Conservation (phyloP, 2,329 filamentous ascomycete genomes). For the Acrocalymma vagum region DNA sequence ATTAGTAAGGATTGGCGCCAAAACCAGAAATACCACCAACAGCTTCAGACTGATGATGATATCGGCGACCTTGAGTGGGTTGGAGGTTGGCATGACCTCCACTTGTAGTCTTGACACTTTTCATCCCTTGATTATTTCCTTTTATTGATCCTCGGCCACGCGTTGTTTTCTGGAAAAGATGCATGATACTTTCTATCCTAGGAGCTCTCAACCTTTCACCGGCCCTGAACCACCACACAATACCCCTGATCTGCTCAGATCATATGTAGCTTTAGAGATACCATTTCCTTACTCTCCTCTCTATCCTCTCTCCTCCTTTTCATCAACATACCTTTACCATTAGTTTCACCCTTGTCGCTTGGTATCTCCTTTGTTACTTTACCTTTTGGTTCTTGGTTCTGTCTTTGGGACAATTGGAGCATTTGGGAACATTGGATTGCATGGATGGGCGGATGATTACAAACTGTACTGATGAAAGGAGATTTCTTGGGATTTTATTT, state of each 20-base stretch:
- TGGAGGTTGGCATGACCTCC: constrained; percentile 83
- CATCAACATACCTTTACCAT: constrained; percentile 26
- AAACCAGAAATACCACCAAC: constrained; percentile 43
- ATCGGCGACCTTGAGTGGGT: constrained; percentile 91
- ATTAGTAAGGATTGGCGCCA: constrained; percentile 60
- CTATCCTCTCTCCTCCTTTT: constrained; percentile 24
- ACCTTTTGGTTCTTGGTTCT: constrained; percentile 20
- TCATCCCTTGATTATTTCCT: constrained; percentile 43
- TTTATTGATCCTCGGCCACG: too few relatives aligned
- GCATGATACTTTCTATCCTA: constrained; percentile 33
- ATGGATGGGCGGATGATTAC: constrained; percentile 26
- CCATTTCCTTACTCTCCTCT: constrained; percentile 45
- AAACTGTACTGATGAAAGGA: constrained; percentile 31
- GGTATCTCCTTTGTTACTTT: constrained; percentile 45
- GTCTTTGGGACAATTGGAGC: constrained; percentile 23
- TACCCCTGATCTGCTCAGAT: constrained; percentile 29
- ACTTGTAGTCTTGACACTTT: constrained; percentile 63
- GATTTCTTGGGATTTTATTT: constrained; percentile 18
- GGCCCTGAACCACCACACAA: constrained; percentile 21
- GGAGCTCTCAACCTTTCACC: constrained; percentile 21
- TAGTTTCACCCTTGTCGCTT: constrained; percentile 32
- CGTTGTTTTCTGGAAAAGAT: constrained; percentile 25
- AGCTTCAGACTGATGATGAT: constrained; percentile 63
- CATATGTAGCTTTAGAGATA: constrained; percentile 52
- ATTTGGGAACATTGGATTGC: constrained; percentile 17